Evolutionary conservation across 2,329 filamentous ascomycete genomes (phyloP), one percentile per base, ranked within the genome.

Genomic region (Samsoniella hepiali): DNA sequence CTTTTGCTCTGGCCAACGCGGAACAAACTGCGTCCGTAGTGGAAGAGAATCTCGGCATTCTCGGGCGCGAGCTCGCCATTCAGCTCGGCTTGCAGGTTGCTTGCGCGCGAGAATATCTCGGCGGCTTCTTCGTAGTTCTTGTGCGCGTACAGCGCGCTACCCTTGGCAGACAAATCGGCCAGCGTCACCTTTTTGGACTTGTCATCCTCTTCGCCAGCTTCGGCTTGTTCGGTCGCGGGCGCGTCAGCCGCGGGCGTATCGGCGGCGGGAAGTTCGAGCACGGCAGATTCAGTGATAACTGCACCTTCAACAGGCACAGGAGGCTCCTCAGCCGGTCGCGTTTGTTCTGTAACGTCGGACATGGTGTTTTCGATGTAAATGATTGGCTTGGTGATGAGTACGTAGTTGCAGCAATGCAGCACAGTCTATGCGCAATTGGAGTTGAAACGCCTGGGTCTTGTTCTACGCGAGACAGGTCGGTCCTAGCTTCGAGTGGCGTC

Each of bases 1-100:
- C 93, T 97, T 77, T 96, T 97, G 75, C 87, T 89, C 74, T 98
- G 91, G 36, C 93, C 95, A 65, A 98, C 90, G 75, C 93, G 93
- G 82, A 96, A 98, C 27, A 99, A 81, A 63, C 92, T 92, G 73
- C 94, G 91, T 15, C 95, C 95, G 77, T 99, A 99, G 67, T 93
- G 86, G 76, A 96, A 99, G 27, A 98, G 86, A 54, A 99, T 86
- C 74, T 98, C 94, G 58, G 93, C 94, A 71, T 99, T 99, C 64
- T 92, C 88, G 4, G 91, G 87, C 17, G 88, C 88, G 83, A 96
- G 91, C 77, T 98, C 95, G 75, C 94, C 95, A 75, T 97, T 95
- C 74, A 97, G 82, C 74, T 91, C 87, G 64, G 91, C 91, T 78
- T 99, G 95, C 65, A 97, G 84, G 75, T 96, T 91, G 63, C 91